Base-by-base conservation (phyloP, 495 filamentous ascomycete genomes). In the Penicillium canariense region DNA sequence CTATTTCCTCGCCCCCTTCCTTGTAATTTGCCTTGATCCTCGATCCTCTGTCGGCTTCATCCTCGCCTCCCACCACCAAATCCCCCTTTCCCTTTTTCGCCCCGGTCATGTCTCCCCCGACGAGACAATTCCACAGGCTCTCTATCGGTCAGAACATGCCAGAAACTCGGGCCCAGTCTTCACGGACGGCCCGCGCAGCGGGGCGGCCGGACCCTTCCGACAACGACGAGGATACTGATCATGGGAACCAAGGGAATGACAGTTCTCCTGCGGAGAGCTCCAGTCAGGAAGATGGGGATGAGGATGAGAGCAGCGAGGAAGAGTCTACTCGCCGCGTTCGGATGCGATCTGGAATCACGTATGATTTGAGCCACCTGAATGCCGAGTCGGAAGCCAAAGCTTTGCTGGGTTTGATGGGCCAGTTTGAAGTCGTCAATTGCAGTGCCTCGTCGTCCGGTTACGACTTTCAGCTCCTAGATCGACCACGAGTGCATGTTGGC, bases 291-390 rank as follows among this genome's bases (percentile, higher is more conserved):
- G 52, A 58, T 6, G 52, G 26, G 18, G 48, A 64, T 2, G 46
- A 62, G 10, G 59, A 43, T 17, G 55, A 61, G 48, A 54, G 22
- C 17, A 56, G 46, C 22, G 67, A 61, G 30, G 59, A 46, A 22
- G 64, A 66, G 26, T 59, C 53, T 38, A 42, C 46, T 35, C 50
- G 48, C n/a, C 71, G 4, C 40, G 42, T 74, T 39, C 60, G 57
- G 40, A 63, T 68, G 28, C 56, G 56, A 22, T 70, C 77, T 18
- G 72, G 75, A n/a, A 70, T 77, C 53, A 66, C 70, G 46, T 78
- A 80, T 63, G 68, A 78, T 47, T 57, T 76, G 36, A 53, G 61
- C 44, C 42, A 61, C 48, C 60, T 77, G 45, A 68, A 74, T 56
- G 27, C 56, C 26, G 68, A 72, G 52, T 59, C 69, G 11, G 57